Base-by-base conservation (phyloP, 2,329 filamentous ascomycete genomes). In the Mariannaea elegans region DNA sequence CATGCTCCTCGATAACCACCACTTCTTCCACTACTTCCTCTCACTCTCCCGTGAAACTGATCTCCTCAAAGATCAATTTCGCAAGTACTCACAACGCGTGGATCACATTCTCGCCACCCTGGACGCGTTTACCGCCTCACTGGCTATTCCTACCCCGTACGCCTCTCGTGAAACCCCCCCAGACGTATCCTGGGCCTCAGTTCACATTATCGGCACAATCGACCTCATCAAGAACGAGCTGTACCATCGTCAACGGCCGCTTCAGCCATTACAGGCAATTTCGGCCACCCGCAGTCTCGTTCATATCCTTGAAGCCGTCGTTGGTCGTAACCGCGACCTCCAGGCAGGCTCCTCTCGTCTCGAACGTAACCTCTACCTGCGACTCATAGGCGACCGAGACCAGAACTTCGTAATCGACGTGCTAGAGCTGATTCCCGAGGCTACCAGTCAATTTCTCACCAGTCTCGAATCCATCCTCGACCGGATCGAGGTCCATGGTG, bases 11-110 rank as follows among this genome's bases (percentile, higher is more conserved):
- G 77, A 80, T 61, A 85, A 85, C 65, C 77, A 84, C 68, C 79
- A 81, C 38, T 81, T 87, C 72, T 84, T 86, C 68, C 75, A 82
- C 50, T 82, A 84, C 73, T 82, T 87, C 59, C 76, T 80, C 44
- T 77, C 78, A 14, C 73, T 78, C 8, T 77, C 82, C 53, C 73
- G 74, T n/a, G 76, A 82, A 2, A 71, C 75, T 45, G 81, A 82
- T 56, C 73, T 75, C 21, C 73, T 81, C 31, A 78, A 78, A 38
- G 80, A 83, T 61, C 76, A 76, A 3, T 85, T 85, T 59, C 77
- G 79, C 47, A 79, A 77, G 45, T 78, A 85, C 16, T 76, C 79
- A 38, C 80, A 81, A 61, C 80, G 82, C 8, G 77, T 81, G 10
- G 76, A 79, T 44, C 77, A 76, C 10, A 80, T 84, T n/a, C 73